These are phyloP conservation scores for Clitoria ternatea DNA, from an alignment of 306 rosid genomes.

Conservation along the genomic window DNA sequence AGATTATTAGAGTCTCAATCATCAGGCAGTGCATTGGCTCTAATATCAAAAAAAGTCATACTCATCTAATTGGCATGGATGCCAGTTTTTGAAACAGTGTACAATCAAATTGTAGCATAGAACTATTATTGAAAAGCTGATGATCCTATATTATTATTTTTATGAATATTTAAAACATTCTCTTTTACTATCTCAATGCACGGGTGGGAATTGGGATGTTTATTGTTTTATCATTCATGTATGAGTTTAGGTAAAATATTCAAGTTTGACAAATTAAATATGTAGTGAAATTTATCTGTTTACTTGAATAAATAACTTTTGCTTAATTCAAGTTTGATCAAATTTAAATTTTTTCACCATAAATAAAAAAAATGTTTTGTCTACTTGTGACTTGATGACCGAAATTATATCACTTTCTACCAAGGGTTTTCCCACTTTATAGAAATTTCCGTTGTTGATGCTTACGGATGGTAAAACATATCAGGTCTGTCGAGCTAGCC, in stretches of 20 bases:
- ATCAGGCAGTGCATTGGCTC: neutral
- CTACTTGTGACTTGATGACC: too few relatives aligned
- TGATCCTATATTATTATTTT: conserved; percentile 1
- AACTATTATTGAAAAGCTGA: neutral
- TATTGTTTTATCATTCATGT: neutral
- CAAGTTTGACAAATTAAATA: neutral
- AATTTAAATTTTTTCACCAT: too few relatives aligned
- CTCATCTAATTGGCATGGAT: conserved; percentile 4
- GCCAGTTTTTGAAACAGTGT: conserved; percentile 16
- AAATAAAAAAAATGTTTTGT: too few relatives aligned
- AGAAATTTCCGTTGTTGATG: too few relatives aligned
- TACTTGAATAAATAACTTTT: too few relatives aligned
- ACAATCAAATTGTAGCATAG: neutral
- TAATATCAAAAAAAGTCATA: neutral
- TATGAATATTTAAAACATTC: conserved; percentile 8
- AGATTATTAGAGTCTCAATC: neutral
- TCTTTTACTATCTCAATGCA: neutral
- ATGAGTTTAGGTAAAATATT: neutral
- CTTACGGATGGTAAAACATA: too few relatives aligned
- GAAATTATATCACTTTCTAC: too few relatives aligned
- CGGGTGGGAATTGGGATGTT: neutral
- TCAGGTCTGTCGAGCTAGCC: too few relatives aligned
- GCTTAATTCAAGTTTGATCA: too few relatives aligned
- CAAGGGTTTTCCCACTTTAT: too few relatives aligned
- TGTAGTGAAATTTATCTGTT: neutral